Percentiles rank a stretch among this genome's conserved stretches.
phyloP scores from a whole-genome alignment of 441 rosid genomes.

The Erodium moschatum region DNA sequence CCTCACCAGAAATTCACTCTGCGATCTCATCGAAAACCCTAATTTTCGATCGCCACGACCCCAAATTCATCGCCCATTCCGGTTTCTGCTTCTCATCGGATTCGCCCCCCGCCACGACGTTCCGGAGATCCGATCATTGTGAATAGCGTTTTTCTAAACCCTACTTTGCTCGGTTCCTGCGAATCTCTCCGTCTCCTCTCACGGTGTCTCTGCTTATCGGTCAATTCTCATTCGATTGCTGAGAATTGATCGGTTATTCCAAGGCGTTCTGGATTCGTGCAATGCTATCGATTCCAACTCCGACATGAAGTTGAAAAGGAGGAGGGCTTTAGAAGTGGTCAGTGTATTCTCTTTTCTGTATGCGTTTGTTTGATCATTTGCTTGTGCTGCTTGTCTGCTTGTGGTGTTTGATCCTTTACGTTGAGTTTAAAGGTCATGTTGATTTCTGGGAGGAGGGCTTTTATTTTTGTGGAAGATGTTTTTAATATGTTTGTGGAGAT shows the following conservation, averaged over 20 bases:
- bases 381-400: not conserved
- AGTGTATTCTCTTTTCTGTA: conserved; percentile 19
- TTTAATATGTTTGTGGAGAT: not conserved
- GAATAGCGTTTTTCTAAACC: conserved; percentile 10
- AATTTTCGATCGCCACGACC: conserved; percentile 25
- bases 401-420: not conserved
- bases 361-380: not conserved
- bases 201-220: conserved; percentile 22
- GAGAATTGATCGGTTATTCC: conserved; percentile 42
- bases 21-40: conserved; percentile 44
- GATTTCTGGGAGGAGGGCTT: not conserved
- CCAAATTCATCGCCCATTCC: conserved; percentile 6
- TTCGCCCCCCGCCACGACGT: not conserved
- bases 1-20: conserved; percentile 11
- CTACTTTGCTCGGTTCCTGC: conserved; percentile 16
- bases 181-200: conserved; percentile 10
- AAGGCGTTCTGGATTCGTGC: conserved; percentile 26
- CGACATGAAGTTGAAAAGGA: conserved; percentile 68
- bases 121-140: conserved; percentile 27
- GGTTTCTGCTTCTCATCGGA: not conserved
- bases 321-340: conserved; percentile 84
- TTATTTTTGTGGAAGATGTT: not conserved
- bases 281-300: conserved; percentile 42
- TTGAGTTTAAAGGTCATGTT: not conserved
- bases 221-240: conserved; percentile 34